Conservation (phyloP, 495 filamentous ascomycete genomes). For the Coniosporium apollinis region DNA sequence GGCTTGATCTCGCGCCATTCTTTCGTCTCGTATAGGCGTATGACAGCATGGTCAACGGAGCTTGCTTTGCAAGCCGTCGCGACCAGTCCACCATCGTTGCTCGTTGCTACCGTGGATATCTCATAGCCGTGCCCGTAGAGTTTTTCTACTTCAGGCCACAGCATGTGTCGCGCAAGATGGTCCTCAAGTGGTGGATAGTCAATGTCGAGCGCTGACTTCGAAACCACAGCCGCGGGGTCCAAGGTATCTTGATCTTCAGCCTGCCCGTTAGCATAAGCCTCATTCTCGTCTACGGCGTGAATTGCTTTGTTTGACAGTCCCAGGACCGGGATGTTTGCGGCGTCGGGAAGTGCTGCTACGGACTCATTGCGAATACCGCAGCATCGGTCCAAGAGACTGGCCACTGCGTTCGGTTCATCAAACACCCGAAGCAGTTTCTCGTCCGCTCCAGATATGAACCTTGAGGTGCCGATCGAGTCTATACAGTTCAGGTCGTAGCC, state of each 20-base stretch:
- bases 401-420: constrained; percentile 72
- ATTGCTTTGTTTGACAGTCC: constrained; percentile 93
- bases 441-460: constrained; percentile 90
- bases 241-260: constrained; percentile 13
- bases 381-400: constrained; percentile 49
- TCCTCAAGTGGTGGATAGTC: constrained; percentile 75
- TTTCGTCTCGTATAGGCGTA: constrained; percentile 72
- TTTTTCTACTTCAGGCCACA: constrained; percentile 95
- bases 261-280: constrained; percentile 6
- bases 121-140: constrained; percentile 99
- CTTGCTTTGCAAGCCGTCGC: constrained; percentile 91
- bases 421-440: constrained; percentile 96
- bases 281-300: constrained; percentile 37
- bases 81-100: constrained; percentile 52
- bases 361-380: constrained; percentile 36
- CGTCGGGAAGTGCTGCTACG: constrained; percentile 48
- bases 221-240: constrained; percentile 19
- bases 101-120: constrained; percentile 76
- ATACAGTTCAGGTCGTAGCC: constrained; percentile 97
- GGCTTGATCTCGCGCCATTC: constrained; percentile 81
- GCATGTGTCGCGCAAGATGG: constrained; percentile 68
- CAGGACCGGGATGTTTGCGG: constrained; percentile 83
- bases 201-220: constrained; percentile 28
- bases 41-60: constrained; percentile 84
- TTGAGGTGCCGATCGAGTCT: constrained; percentile 46